phyloP scores from a whole-genome alignment of 345 rosid species.

The Luvunga scandens region DNA sequence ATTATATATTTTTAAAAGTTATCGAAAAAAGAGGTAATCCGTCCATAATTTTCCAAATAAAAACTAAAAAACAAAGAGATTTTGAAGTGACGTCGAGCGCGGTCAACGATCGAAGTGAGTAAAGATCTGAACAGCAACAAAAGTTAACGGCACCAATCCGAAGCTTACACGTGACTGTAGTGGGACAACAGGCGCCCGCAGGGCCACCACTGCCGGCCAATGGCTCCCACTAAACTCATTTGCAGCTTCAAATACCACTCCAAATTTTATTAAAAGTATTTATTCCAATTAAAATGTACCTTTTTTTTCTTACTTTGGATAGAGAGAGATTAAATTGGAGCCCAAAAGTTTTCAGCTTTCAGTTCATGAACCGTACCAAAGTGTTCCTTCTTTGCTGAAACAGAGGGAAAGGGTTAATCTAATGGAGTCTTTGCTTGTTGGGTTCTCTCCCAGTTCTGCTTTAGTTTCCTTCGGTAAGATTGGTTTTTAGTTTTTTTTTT shows the following conservation, averaged over 20 bases:
- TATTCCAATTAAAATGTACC: not conserved
- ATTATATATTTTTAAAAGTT: too few species aligned
- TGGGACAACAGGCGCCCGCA: not conserved
- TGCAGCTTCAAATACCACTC: too few species aligned
- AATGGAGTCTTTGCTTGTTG: slow-evolving; percentile 64
- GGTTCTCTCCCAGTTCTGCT: slow-evolving; percentile 24
- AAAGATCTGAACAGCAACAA: not conserved
- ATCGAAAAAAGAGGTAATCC: too few species aligned
- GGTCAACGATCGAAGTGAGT: not conserved
- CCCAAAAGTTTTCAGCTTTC: not conserved
- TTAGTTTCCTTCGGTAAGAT: slow-evolving; percentile 39
- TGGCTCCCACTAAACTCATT: not conserved
- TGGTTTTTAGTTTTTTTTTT: not conserved
- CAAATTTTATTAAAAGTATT: too few species aligned
- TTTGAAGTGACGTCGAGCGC: not conserved
- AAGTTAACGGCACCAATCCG: not conserved
- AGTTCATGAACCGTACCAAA: not conserved
- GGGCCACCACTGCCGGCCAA: not conserved
- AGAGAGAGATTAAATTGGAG: too few species aligned
- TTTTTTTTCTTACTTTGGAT: too few species aligned
- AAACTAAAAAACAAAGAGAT: too few species aligned
- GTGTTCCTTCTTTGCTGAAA: not conserved
- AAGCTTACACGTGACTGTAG: not conserved
- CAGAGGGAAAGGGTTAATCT: not conserved
- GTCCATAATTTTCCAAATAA: too few species aligned